Evolutionary conservation across 345 rosid genomes (phyloP).

Genomic region (Dipteronia sinensis): DNA sequence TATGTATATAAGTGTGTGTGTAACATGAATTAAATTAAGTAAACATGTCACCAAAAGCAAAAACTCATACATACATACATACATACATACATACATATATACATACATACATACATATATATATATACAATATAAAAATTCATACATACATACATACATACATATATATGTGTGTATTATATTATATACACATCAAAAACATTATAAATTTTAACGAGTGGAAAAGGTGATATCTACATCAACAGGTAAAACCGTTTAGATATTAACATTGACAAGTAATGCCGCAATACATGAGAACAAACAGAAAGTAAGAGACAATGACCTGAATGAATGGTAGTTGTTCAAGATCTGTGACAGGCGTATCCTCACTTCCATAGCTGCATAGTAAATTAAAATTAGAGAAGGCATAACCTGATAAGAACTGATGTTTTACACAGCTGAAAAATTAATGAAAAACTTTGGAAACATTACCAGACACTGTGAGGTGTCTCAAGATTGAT

Average conservation of each 20-base stretch:
- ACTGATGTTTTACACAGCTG: background rate
- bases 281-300: background rate
- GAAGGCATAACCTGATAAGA: background rate
- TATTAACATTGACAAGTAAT: background rate
- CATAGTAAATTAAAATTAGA: slow-evolving; percentile 22
- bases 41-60: too few relatives aligned
- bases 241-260: background rate
- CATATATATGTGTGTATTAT: too few relatives aligned
- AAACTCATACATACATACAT: too few relatives aligned
- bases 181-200: background rate
- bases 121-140: too few relatives aligned
- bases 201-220: background rate
- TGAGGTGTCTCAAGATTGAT: slow-evolving; percentile 85
- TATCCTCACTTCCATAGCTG: slow-evolving; percentile 87
- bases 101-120: too few relatives aligned
- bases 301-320: slow-evolving; percentile 19
- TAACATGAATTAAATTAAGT: too few relatives aligned
- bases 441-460: slow-evolving; percentile 14
- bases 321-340: slow-evolving; percentile 68
- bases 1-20: too few relatives aligned
- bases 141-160: background rate
- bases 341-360: slow-evolving; percentile 67
- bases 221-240: background rate
- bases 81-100: too few relatives aligned
- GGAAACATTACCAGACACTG: slow-evolving; percentile 71